Percentiles rank a stretch among this genome's conserved stretches.
These are phyloP conservation scores for Hypoxylon sp. DNA, from an alignment of 2,329 filamentous ascomycete genomes.

Conservation along the genomic window DNA sequence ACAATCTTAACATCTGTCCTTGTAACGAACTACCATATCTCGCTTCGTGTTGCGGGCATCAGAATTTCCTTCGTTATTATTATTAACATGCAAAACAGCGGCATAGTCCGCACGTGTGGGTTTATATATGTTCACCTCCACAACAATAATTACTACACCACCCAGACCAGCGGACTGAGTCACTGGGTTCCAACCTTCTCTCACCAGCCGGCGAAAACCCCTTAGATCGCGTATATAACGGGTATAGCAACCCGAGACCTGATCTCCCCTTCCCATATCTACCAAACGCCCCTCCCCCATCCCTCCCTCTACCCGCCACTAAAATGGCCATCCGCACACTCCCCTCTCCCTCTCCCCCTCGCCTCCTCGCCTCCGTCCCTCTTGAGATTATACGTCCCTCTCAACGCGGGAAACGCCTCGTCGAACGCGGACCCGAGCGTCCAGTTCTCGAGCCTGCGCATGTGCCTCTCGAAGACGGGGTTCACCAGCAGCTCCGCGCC, in stretches of 20 bases:
- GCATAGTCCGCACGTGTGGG: background rate
- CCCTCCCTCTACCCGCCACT: slow-evolving; percentile 19
- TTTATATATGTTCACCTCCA: too few species aligned
- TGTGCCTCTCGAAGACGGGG: slow-evolving; percentile 85
- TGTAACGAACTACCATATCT: background rate
- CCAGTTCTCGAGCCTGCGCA: slow-evolving; percentile 84
- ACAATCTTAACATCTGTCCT: too few species aligned
- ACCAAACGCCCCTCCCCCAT: background rate
- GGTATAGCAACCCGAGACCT: background rate
- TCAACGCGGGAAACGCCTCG: slow-evolving; percentile 70
- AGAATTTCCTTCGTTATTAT: background rate
- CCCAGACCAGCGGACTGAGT: background rate
- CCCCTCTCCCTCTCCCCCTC: slow-evolving; percentile 14
- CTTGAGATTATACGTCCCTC: slow-evolving; percentile 57
- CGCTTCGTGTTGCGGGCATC: background rate
- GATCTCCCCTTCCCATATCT: background rate
- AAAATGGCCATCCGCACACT: slow-evolving; percentile 14
- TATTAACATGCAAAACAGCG: background rate
- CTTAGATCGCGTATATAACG: background rate
- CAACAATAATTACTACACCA: too few species aligned
- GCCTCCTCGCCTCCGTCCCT: slow-evolving; percentile 10
- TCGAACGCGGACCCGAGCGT: slow-evolving; percentile 77
- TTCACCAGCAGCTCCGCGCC: slow-evolving; percentile 81
- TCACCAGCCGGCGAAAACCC: too few species aligned
- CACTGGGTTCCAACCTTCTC: background rate